Percentiles rank a stretch among this genome's conserved stretches.
These are phyloP conservation scores for Andrographis paniculata DNA, from an alignment of 305 asterid genomes.

Conservation along the genomic window DNA sequence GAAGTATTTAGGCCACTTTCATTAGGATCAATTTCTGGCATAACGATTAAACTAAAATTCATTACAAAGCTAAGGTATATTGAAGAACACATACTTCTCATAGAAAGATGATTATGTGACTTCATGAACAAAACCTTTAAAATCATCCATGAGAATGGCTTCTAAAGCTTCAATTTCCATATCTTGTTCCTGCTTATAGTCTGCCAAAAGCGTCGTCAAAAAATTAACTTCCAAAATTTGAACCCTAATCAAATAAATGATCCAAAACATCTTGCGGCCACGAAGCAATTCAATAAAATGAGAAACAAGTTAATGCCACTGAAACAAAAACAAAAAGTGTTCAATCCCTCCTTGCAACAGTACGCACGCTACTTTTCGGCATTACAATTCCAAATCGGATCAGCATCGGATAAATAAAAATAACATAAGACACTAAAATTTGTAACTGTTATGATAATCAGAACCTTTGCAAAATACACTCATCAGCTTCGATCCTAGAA, in stretches of 20 bases:
- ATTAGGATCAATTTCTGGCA: slow-evolving; percentile 81
- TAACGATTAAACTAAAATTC: slow-evolving; percentile 29
- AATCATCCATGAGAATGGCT: slow-evolving; percentile 91
- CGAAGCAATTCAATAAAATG: slow-evolving; percentile 5
- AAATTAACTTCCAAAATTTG: too few relatives aligned
- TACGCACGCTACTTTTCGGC: neutral
- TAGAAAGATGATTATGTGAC: slow-evolving; percentile 13
- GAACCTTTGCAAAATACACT: slow-evolving; percentile 5
- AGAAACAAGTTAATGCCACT: neutral
- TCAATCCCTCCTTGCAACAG: neutral
- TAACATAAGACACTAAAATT: neutral
- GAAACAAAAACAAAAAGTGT: neutral
- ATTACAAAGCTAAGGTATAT: slow-evolving; percentile 20
- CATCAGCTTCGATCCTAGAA: slow-evolving; percentile 18
- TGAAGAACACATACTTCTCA: slow-evolving; percentile 8
- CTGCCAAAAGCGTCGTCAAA: slow-evolving; percentile 29
- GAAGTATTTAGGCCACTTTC: slow-evolving; percentile 88
- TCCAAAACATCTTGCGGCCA: neutral
- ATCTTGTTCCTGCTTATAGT: slow-evolving; percentile 86
- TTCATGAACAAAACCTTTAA: slow-evolving; percentile 43
- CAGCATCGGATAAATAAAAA: slow-evolving; percentile 1
- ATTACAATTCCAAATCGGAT: slow-evolving; percentile 4
- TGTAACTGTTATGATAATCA: slow-evolving; percentile 2
- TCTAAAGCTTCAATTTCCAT: slow-evolving; percentile 96
- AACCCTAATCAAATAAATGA: too few relatives aligned